Conservation (phyloP, 441 rosid species). For the Manihot esculenta region DNA sequence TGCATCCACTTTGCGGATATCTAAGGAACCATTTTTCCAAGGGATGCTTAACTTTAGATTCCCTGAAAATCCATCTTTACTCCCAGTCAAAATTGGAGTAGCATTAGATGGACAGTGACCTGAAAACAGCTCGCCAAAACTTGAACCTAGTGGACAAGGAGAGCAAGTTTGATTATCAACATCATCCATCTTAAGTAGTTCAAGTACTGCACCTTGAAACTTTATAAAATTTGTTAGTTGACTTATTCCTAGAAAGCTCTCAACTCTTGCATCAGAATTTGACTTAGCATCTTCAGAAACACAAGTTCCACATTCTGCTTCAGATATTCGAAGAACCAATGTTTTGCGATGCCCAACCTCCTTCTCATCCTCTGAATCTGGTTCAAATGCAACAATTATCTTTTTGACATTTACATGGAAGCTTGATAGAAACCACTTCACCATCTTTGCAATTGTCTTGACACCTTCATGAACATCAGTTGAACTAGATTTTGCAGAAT, state of each 20-base stretch:
- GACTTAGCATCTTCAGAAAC: slow-evolving; percentile 56
- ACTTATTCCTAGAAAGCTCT: slow-evolving; percentile 71
- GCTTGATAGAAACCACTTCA: slow-evolving; percentile 87
- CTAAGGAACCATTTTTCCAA: slow-evolving; percentile 93
- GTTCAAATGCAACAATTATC: slow-evolving; percentile 84
- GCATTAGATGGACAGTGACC: slow-evolving; percentile 32
- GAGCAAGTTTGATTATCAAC: slow-evolving; percentile 35
- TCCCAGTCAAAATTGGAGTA: slow-evolving; percentile 60
- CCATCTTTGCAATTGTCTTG: slow-evolving; percentile 96
- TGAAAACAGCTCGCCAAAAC: slow-evolving; percentile 29
- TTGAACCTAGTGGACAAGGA: slow-evolving; percentile 30
- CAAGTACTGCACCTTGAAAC: slow-evolving; percentile 80
- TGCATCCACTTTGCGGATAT: slow-evolving; percentile 85
- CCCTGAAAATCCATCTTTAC: slow-evolving; percentile 85
- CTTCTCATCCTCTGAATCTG: slow-evolving; percentile 39
- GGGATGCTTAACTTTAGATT: slow-evolving; percentile 86
- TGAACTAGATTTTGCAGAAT: slow-evolving; percentile 40
- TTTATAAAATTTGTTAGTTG: slow-evolving; percentile 67
- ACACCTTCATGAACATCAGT: slow-evolving; percentile 97
- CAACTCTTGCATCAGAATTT: slow-evolving; percentile 35
- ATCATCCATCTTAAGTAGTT: slow-evolving; percentile 67
- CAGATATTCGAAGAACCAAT: slow-evolving; percentile 73
- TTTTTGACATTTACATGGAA: slow-evolving; percentile 74
- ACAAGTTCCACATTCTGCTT: slow-evolving; percentile 76
- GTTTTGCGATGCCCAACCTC: slow-evolving; percentile 39